phyloP scores from a whole-genome alignment of 352 stramenopile genomes.

The Sclerospora graminicola region DNA sequence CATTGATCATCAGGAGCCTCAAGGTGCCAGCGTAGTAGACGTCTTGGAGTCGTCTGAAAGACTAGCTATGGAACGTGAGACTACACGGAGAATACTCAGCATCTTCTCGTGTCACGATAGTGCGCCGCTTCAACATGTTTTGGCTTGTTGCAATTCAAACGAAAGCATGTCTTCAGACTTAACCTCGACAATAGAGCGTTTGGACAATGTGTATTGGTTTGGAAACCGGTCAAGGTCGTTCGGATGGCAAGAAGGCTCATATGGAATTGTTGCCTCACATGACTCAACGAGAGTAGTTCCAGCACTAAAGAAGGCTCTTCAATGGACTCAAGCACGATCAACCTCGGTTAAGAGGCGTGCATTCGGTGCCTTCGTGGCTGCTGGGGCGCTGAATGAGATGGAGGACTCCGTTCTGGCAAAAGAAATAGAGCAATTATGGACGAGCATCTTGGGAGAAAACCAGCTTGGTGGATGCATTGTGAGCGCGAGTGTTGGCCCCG shows the following conservation, averaged over 20 bases:
- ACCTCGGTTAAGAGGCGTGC: no score
- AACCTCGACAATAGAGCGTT: slow-evolving; percentile 12
- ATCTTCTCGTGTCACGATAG: slow-evolving; percentile 24
- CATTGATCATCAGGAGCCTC: neutral
- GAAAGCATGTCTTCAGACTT: neutral
- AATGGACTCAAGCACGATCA: no score
- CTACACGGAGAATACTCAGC: slow-evolving; percentile 10
- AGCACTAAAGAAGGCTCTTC: no score
- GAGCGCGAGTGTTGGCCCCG: no score
- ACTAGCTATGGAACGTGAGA: slow-evolving; percentile 14
- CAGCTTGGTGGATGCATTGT: no score
- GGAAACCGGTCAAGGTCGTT: slow-evolving; percentile 11
- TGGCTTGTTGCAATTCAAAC: neutral
- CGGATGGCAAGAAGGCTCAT: neutral
- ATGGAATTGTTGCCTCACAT: no score
- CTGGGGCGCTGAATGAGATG: no score
- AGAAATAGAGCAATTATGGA: no score
- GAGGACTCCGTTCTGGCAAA: no score
- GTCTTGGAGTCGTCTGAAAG: slow-evolving; percentile 13
- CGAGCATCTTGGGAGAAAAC: no score
- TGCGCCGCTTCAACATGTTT: slow-evolving; percentile 9
- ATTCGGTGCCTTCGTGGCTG: no score
- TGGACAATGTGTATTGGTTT: slow-evolving; percentile 30
- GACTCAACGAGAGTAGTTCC: no score
- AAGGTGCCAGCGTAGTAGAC: slow-evolving; percentile 12